phyloP scores from a whole-genome alignment of 75 land plant species.

The Larix kaempferi region DNA sequence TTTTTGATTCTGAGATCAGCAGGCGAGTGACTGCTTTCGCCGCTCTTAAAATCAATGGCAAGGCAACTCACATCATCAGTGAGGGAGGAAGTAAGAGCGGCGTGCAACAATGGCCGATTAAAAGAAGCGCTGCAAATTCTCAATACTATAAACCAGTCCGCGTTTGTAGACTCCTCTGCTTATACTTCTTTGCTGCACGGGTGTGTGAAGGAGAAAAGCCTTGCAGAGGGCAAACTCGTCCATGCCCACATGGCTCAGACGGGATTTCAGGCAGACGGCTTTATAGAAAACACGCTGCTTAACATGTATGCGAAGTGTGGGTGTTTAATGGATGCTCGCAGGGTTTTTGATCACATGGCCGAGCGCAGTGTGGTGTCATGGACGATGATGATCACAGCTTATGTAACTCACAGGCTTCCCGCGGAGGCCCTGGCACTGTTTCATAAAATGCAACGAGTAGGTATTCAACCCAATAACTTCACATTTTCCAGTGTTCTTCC shows the following conservation, averaged over 20 bases:
- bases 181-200: too few species aligned
- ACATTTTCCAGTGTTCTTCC: background rate
- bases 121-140: too few species aligned
- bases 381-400: constrained; percentile 15
- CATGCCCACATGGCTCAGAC: constrained; percentile 6
- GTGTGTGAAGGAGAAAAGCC: too few species aligned
- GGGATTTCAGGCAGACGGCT: background rate
- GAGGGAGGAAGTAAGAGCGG: too few species aligned
- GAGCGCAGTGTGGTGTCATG: constrained; percentile 17
- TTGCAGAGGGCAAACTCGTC: constrained; percentile 7
- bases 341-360: constrained; percentile 10
- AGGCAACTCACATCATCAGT: too few species aligned
- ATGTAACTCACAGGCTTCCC: background rate
- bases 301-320: constrained; percentile 20
- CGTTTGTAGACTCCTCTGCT: too few species aligned
- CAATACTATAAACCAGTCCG: too few species aligned
- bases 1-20: too few species aligned
- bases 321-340: constrained; percentile 9
- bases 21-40: too few species aligned
- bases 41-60: too few species aligned
- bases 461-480: background rate
- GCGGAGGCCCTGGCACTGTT: background rate
- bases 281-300: constrained; percentile 11
- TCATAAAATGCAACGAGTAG: background rate
- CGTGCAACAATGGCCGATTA: too few species aligned